A percentile compares a stretch with the other conserved stretches of the same genome.
Evolutionary conservation across 352 stramenopile genomes (phyloP).

Genomic region (Globisporangium polare): DNA sequence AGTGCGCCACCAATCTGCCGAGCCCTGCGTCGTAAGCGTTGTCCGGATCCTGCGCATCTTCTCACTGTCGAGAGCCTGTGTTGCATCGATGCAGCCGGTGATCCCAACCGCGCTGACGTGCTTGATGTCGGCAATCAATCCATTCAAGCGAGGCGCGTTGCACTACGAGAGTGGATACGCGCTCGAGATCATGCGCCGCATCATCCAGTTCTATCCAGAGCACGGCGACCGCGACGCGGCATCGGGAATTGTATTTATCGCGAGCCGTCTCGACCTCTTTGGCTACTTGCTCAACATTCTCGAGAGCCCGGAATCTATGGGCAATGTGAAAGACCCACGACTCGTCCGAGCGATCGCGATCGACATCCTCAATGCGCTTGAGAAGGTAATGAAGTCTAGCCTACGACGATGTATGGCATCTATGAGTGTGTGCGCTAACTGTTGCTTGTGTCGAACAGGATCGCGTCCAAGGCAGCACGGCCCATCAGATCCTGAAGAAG

Average conservation of each 20-base stretch:
- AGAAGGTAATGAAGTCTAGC: slow-evolving; percentile 39
- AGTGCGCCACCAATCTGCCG: slow-evolving; percentile 52
- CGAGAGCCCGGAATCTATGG: slow-evolving; percentile 51
- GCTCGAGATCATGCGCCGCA: slow-evolving; percentile 71
- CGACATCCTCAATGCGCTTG: slow-evolving; percentile 73
- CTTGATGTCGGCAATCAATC: slow-evolving; percentile 49
- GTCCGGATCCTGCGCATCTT: slow-evolving; percentile 70
- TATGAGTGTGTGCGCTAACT: neutral
- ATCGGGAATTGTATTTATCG: slow-evolving; percentile 69
- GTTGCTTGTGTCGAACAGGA: slow-evolving; percentile 55
- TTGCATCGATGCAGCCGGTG: slow-evolving; percentile 53
- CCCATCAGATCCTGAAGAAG: slow-evolving; percentile 83
- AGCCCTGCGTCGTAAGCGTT: slow-evolving; percentile 59
- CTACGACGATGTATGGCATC: neutral
- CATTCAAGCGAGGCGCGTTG: slow-evolving; percentile 39
- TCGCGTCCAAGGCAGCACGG: slow-evolving; percentile 57
- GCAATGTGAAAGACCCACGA: slow-evolving; percentile 55
- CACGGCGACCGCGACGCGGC: slow-evolving; percentile 56
- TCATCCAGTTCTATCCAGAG: slow-evolving; percentile 65
- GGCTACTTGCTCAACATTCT: slow-evolving; percentile 72
- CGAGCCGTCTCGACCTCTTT: slow-evolving; percentile 66
- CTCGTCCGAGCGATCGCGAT: slow-evolving; percentile 67
- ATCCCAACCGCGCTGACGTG: slow-evolving; percentile 53
- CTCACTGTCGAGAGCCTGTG: slow-evolving; percentile 46
- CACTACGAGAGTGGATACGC: slow-evolving; percentile 64